phyloP scores from a whole-genome alignment of 2,329 filamentous ascomycete genomes.

The Chaetomium strumarium region DNA sequence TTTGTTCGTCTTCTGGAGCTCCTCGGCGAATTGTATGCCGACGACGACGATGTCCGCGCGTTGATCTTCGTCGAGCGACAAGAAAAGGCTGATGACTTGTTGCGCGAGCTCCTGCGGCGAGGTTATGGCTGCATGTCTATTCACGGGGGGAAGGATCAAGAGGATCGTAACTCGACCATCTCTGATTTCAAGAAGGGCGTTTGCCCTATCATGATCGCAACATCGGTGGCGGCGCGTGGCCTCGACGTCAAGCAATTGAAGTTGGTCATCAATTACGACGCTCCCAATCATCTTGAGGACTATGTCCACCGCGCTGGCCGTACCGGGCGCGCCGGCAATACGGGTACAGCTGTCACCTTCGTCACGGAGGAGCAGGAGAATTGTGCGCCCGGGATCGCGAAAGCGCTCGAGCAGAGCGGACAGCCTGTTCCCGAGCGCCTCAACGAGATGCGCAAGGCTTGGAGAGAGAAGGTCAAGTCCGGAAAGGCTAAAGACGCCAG shows the following conservation, averaged over 20 bases:
- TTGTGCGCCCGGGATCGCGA: slow-evolving; percentile 80
- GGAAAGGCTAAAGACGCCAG: slow-evolving; percentile 85
- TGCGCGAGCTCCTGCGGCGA: slow-evolving; percentile 73
- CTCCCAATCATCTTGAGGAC: slow-evolving; percentile 89
- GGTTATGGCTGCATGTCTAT: slow-evolving; percentile 91
- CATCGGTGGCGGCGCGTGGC: slow-evolving; percentile 89
- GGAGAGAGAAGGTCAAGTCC: slow-evolving; percentile 84
- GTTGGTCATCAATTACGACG: slow-evolving; percentile 92
- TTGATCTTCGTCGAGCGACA: slow-evolving; percentile 91
- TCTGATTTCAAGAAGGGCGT: slow-evolving; percentile 89
- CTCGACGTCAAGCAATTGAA: slow-evolving; percentile 95
- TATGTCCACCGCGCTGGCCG: slow-evolving; percentile 93
- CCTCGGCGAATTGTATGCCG: slow-evolving; percentile 77
- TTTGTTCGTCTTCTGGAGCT: slow-evolving; percentile 80
- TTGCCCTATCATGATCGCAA: slow-evolving; percentile 85
- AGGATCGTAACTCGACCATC: slow-evolving; percentile 88
- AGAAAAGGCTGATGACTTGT: slow-evolving; percentile 76
- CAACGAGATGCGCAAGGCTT: slow-evolving; percentile 61
- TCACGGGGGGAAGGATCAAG: slow-evolving; percentile 88
- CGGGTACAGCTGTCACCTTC: slow-evolving; percentile 90
- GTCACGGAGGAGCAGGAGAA: slow-evolving; percentile 87
- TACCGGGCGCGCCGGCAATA: slow-evolving; percentile 91
- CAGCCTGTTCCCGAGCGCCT: slow-evolving; percentile 71
- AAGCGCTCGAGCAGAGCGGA: slow-evolving; percentile 87
- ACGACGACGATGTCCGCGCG: slow-evolving; percentile 83